Conservation (phyloP, 2,329 filamentous ascomycete species). For the Acrocalymma vagum region DNA sequence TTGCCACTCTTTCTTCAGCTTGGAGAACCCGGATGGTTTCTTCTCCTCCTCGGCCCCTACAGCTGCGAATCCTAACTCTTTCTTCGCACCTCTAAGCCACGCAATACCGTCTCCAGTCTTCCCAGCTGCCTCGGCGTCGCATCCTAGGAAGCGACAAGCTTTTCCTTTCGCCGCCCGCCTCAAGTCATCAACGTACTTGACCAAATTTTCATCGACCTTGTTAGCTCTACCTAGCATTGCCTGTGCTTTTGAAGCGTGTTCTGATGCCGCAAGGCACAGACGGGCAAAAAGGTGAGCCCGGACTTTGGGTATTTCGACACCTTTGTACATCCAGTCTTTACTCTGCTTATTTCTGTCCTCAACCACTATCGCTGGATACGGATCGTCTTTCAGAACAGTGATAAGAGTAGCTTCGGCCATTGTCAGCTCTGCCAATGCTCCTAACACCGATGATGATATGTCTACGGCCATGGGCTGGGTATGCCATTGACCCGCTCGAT, state of each 20-base stretch:
- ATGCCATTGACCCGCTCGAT: conserved; percentile 58
- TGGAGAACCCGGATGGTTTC: conserved; percentile 66
- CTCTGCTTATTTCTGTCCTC: conserved; percentile 84
- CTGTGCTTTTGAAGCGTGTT: conserved; percentile 80
- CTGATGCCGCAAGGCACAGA: conserved; percentile 85
- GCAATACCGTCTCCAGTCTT: conserved; percentile 86
- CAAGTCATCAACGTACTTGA: conserved; percentile 80
- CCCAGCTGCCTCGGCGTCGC: conserved; percentile 84
- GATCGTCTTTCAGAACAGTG: conserved; percentile 92
- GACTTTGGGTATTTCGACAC: conserved; percentile 87
- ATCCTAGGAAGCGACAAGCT: conserved; percentile 87
- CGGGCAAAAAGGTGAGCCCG: conserved; percentile 87
- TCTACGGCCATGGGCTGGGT: conserved; percentile 47
- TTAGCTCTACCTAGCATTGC: conserved; percentile 57
- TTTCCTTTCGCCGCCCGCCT: conserved; percentile 79
- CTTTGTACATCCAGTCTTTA: conserved; percentile 96
- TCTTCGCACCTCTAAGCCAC: conserved; percentile 81
- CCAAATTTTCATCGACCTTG: conserved; percentile 68
- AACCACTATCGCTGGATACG: conserved; percentile 83
- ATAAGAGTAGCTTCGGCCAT: conserved; percentile 90
- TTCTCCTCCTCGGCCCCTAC: conserved; percentile 47
- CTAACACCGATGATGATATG: conserved; percentile 53
- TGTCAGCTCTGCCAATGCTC: conserved; percentile 66
- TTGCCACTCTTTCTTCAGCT: conserved; percentile 75
- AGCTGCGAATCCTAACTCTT: conserved; percentile 72